Base-by-base conservation (phyloP, 306 rosid species). In the Astragalus glycyphyllos region DNA sequence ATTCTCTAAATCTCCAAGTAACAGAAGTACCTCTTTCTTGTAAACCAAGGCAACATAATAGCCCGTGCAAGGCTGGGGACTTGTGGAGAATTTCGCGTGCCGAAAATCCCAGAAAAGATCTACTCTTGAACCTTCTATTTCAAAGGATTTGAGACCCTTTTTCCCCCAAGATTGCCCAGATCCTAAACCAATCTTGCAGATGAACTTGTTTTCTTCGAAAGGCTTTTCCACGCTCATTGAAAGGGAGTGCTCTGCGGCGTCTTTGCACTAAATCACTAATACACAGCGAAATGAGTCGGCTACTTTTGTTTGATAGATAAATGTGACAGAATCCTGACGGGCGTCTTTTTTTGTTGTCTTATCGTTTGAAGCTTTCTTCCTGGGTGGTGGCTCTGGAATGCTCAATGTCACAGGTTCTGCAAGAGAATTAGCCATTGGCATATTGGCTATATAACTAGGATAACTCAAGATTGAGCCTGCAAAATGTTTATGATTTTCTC, bases 61-160 rank as follows among this genome's bases (percentile, higher is more conserved):
- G 69, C 83, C 79, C 0, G 89, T 85, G 42, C 58, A 69, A 64
- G 93, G 89, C 7, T 74, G 82, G 1, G 87, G 81, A 46, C 8
- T 5, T 53, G 45, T 16, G 37, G 79, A 61, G 73, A 90, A 84
- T 74, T 82, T 74, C 0, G 82, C 82, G 1, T 42, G 80, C 11
- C 91, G 76, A 15, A 90, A 80, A 76, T 85, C 96, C 92, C 96
- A 90, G 57, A 63, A 87, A 49, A 85, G 32, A 20, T 87, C 91
- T 4, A 78, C 78, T 50, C 86, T 65, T 42, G 76, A 51, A 29
- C 88, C 86, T 10, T 79, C 80, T 31, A 87, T 26, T 14, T 82
- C 87, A 4, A 85, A 84, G 6, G 89, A 76, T 58, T 69, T 89
- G 13, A 87, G 87, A 55, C 90, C 90, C 40, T 89, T 87, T 64